Evolutionary conservation across 192 early-diverging fungal species (phyloP), one percentile per base, ranked within the genome.

Genomic region (Backusella tarrabulga): DNA sequence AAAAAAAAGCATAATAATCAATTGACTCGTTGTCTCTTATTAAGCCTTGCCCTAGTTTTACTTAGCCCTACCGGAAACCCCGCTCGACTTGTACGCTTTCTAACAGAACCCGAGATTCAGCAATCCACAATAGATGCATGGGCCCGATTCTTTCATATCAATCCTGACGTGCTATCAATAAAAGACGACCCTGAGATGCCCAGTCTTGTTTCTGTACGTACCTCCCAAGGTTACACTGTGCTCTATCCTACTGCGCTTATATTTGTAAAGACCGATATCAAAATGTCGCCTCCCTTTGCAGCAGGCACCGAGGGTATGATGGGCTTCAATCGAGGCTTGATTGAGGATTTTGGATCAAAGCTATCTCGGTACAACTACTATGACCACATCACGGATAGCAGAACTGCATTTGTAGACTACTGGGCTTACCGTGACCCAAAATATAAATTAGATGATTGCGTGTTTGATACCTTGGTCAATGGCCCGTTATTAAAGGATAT

Each of bases 161-260:
- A 35, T 14, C 21, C 17, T 26, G 9, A 0, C 4, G n/a, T 41
- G 21, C 21, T 70, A 11, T n/a, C 38, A 70, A 17, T 38, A 38
- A 40, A 35, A 40, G 19, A 35, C 14, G 12, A 35, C 38, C 34
- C 21, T 8, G 35, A 70, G 14, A 21, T 70, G n/a, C 68, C 68
- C 2, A 38, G n/a, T 12, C 68, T 70, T 70, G 36, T 70, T 21
- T 41, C 68, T 7, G 38, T 70, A n/a, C 34, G 35, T 12, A 40
- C 68, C 8, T 70, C 68, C 3, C 36, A 35, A 38, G 68, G 68
- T 38, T 35, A 70, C 38, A 70, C 38, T 0, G 38, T 70, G 6
- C 34, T 38, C 5, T 70, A 70, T n/a, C 68, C 68, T 70, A 21
- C 68, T 36, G 38, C 38, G 68, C 68, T 70, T 70, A 36, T 70